Evolutionary conservation across 306 rosid genomes (phyloP).

Genomic region (Quercus wislizeni): DNA sequence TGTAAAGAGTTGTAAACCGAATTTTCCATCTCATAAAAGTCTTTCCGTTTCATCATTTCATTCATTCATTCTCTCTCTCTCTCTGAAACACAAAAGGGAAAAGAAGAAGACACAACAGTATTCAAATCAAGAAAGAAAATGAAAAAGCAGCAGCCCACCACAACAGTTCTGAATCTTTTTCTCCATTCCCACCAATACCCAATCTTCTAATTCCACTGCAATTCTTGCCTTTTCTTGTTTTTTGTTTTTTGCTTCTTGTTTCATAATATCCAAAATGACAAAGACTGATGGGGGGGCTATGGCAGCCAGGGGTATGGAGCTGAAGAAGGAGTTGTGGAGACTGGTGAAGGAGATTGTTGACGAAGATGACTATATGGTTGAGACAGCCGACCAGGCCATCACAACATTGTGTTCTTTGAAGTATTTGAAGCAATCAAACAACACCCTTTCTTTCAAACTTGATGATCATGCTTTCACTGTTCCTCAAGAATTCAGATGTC

Average conservation of each 20-base stretch:
- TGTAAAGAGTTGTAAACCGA: too few relatives aligned
- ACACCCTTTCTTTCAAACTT: conserved; percentile 21
- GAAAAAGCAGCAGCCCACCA: too few relatives aligned
- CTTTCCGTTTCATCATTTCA: too few relatives aligned
- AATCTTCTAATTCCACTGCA: not conserved
- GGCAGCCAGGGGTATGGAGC: conserved; percentile 24
- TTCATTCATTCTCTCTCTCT: too few relatives aligned
- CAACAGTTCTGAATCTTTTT: too few relatives aligned
- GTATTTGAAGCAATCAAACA: conserved; percentile 17
- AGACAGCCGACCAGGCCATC: conserved; percentile 49
- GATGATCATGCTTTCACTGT: conserved; percentile 12
- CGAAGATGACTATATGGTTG: conserved; percentile 33
- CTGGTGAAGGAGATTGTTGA: conserved; percentile 47
- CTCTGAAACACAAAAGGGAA: too few relatives aligned
- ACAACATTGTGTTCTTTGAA: conserved; percentile 45
- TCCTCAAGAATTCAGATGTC: conserved; percentile 67
- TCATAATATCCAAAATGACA: conserved; percentile 28
- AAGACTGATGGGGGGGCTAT: conserved; percentile 5
- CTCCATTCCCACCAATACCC: too few relatives aligned
- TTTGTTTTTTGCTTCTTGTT: not conserved
- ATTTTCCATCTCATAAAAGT: too few relatives aligned
- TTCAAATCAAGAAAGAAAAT: too few relatives aligned
- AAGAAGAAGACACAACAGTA: too few relatives aligned
- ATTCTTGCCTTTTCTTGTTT: not conserved
- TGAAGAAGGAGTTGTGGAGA: conserved; percentile 45